Percentiles rank a stretch among this genome's conserved stretches.
Evolutionary conservation across 345 rosid species (phyloP).

Genomic region (Kernera saxatilis): DNA sequence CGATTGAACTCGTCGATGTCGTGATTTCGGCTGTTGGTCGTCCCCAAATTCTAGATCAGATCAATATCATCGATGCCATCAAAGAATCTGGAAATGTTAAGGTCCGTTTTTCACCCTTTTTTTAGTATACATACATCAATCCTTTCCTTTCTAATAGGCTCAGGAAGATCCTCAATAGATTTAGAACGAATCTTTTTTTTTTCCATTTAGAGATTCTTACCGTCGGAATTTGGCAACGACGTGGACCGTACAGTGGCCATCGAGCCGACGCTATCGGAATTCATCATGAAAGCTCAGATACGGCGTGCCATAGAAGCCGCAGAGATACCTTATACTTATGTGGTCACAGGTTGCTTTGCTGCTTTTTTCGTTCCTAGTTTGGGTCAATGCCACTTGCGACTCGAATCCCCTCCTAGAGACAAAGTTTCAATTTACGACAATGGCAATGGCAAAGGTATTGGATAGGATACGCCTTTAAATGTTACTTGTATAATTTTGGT

Average conservation of each 20-base stretch:
- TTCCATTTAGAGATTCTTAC: conserved; percentile 48
- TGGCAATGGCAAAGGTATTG: conserved; percentile 51
- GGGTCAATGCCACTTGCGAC: conserved; percentile 37
- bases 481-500: neutral
- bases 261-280: conserved; percentile 41
- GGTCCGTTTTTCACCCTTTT: conserved; percentile 31
- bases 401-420: conserved; percentile 51
- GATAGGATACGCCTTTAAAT: neutral
- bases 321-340: conserved; percentile 51
- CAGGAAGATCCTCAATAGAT: neutral
- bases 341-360: conserved; percentile 50
- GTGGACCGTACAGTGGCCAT: conserved; percentile 49
- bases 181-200: neutral
- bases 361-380: conserved; percentile 37
- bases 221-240: conserved; percentile 67
- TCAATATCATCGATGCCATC: conserved; percentile 67
- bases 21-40: conserved; percentile 67
- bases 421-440: conserved; percentile 41
- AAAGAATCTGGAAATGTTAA: conserved; percentile 80
- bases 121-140: neutral
- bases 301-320: conserved; percentile 55
- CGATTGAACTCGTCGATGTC: conserved; percentile 66
- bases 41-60: conserved; percentile 50
- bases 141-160: neutral
- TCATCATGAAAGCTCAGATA: conserved; percentile 42